Base-by-base conservation (phyloP, 495 filamentous ascomycete genomes). In the Talaromyces ruber region DNA sequence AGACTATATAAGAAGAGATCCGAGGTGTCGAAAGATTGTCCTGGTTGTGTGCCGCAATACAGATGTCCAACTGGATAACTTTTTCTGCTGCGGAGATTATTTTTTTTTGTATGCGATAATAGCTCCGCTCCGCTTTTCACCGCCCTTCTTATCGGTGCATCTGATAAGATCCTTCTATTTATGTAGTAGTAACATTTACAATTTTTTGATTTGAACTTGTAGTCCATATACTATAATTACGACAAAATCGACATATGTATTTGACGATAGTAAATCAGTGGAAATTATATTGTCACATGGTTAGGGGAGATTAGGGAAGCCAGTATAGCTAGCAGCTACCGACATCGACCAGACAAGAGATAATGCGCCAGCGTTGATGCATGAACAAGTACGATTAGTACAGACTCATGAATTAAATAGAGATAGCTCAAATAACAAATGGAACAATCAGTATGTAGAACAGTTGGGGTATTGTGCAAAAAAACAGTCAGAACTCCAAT, bases 391-490 rank as follows among this genome's bases (percentile, higher is more conserved):
- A 52, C 22, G 14, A 11, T n/a, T 24, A 14, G 21, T 54, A 25
- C 26, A 30, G 24, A 16, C 6, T 29, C 25, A 12, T 21, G 51
- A n/a, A n/a, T n/a, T 54, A 26, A 26, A 28, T 3, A 52, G 24
- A 52, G 4, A 9, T 24, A 12, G 26, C 51, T 29, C 22, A 54
- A 54, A 4, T 3, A 54, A 32, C 57, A 59, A 65, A 63, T 26
- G 64, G 60, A 51, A 62, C 37, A 24, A 58, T 22, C 26, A 58
- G 12, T 24, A 14, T 25, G 28, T 22, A 21, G 6, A 60, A 60
- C 59, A 34, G 28, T 43, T 28, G 65, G 74, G 75, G 75, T 77
- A 77, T 77, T 77, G 64, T 76, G 72, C 75, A 68, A 64, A 64
- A 43, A 66, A 65, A 22, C 29, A 65, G 59, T 21, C 14, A 30